Conservation (phyloP, 768 basidiomycete species). For the Boletus rubropictus region DNA sequence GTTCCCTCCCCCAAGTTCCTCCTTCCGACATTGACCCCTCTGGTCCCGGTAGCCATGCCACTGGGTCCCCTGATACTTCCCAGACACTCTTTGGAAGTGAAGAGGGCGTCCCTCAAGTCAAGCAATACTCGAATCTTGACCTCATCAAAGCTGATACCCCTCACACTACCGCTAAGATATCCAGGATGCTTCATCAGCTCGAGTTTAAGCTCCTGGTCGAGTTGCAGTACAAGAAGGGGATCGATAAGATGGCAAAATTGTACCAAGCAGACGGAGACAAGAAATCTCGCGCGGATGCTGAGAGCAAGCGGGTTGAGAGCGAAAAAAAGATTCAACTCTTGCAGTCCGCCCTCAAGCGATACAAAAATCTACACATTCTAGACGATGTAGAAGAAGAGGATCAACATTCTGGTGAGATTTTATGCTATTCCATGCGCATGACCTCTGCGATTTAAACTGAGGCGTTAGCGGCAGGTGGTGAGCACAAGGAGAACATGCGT, state of each 20-base stretch:
- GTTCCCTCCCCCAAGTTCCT: conserved; percentile 43
- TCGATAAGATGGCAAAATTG: conserved; percentile 97
- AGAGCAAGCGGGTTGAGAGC: conserved; percentile 89
- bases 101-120: conserved; percentile 43
- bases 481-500: conserved; percentile 88
- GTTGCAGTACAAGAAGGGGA: conserved; percentile 95
- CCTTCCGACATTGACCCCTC: conserved; percentile 43
- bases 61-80: conserved; percentile 36
- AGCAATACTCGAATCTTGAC: conserved; percentile 82
- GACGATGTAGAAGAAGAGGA: conserved; percentile 88
- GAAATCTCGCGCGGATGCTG: conserved; percentile 88
- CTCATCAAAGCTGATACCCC: conserved; percentile 97
- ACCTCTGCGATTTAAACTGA: conserved; percentile 22
- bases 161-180: conserved; percentile 92
- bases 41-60: conserved; percentile 29
- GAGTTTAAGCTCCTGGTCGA: conserved; percentile 99
- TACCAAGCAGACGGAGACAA: conserved; percentile 97
- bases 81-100: conserved; percentile 36
- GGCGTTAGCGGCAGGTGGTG: conserved; percentile 59
- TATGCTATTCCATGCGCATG: background rate
- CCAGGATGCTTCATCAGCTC: conserved; percentile 95
- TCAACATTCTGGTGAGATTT: conserved; percentile 49
- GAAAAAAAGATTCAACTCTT: conserved; percentile 95
- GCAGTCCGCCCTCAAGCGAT: conserved; percentile 86
- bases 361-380: conserved; percentile 92